phyloP scores from a whole-genome alignment of 805 yeast genomes.

The Isabelozyma pseudorhagii region DNA sequence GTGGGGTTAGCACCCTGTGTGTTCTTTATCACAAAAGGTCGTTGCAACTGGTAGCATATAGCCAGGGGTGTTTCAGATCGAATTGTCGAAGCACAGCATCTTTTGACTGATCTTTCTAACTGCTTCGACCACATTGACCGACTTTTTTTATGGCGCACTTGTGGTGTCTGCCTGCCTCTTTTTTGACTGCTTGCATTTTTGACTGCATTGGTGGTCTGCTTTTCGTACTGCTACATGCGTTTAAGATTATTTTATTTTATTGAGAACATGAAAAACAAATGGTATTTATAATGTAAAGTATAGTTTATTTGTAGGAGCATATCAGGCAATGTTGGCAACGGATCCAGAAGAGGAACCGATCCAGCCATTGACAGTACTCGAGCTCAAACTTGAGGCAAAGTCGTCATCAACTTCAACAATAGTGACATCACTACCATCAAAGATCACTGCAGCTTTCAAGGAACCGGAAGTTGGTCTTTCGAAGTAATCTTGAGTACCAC shows the following conservation, averaged over 20 bases:
- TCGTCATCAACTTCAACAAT: conserved; percentile 60
- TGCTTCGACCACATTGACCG: too few species aligned
- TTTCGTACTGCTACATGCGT: too few species aligned
- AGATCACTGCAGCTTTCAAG: conserved; percentile 88
- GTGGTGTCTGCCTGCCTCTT: too few species aligned
- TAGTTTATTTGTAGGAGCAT: background rate
- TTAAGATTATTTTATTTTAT: background rate
- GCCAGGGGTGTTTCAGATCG: too few species aligned
- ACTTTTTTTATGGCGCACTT: too few species aligned
- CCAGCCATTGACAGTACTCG: conserved; percentile 60
- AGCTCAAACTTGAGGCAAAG: conserved; percentile 42
- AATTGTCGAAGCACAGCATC: too few species aligned
- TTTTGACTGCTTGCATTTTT: too few species aligned
- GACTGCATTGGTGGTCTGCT: too few species aligned
- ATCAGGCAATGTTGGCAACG: conserved; percentile 20
- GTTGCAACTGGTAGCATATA: background rate
- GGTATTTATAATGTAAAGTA: background rate
- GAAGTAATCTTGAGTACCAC: conserved; percentile 86
- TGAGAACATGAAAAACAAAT: background rate
- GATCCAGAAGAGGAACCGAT: conserved; percentile 46
- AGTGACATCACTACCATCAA: conserved; percentile 54
- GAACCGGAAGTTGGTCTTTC: conserved; percentile 75
- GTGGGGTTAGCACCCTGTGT: too few species aligned
- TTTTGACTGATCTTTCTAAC: too few species aligned
- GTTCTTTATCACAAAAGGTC: too few species aligned